These are phyloP conservation scores for Talaromyces trachyspermus DNA, from an alignment of 495 filamentous ascomycete species.

Conservation along the genomic window DNA sequence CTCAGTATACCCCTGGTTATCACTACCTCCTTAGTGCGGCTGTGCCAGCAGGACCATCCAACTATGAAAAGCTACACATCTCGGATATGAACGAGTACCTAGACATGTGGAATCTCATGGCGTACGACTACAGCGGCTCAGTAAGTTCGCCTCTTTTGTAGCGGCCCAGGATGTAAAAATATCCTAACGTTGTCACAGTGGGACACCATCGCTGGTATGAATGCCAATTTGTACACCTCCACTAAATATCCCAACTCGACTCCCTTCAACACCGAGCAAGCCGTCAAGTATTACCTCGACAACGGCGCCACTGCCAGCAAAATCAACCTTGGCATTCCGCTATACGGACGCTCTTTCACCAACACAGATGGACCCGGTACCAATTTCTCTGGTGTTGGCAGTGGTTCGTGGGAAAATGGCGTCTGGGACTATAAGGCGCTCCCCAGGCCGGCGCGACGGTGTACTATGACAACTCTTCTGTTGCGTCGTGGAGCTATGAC, in stretches of 20 bases:
- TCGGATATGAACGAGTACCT: slow-evolving; percentile 57
- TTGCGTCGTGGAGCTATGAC: slow-evolving; percentile 50
- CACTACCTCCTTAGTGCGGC: slow-evolving; percentile 67
- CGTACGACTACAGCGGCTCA: slow-evolving; percentile 69
- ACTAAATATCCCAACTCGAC: slow-evolving; percentile 49
- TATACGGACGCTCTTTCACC: slow-evolving; percentile 81
- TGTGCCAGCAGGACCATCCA: slow-evolving; percentile 39
- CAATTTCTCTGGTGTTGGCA: slow-evolving; percentile 61
- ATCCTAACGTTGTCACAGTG: slow-evolving; percentile 51
- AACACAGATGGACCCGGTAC: slow-evolving; percentile 66
- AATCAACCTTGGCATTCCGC: slow-evolving; percentile 77
- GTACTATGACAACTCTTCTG: slow-evolving; percentile 4
- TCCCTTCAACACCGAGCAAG: slow-evolving; percentile 39
- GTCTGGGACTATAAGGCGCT: slow-evolving; percentile 71
- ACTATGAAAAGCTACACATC: slow-evolving; percentile 57
- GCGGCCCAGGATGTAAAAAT: background rate
- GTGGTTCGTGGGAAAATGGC: slow-evolving; percentile 65
- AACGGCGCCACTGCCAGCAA: slow-evolving; percentile 57
- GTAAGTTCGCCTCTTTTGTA: background rate
- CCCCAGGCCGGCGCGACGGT: slow-evolving; percentile 34
- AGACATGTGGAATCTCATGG: slow-evolving; percentile 78
- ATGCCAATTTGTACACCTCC: slow-evolving; percentile 66
- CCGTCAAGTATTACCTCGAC: slow-evolving; percentile 51
- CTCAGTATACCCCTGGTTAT: slow-evolving; percentile 32
- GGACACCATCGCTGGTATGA: slow-evolving; percentile 67